These are phyloP conservation scores for Phymatotrichopsis omnivora DNA, from an alignment of 2,329 filamentous ascomycete genomes.

Conservation along the genomic window DNA sequence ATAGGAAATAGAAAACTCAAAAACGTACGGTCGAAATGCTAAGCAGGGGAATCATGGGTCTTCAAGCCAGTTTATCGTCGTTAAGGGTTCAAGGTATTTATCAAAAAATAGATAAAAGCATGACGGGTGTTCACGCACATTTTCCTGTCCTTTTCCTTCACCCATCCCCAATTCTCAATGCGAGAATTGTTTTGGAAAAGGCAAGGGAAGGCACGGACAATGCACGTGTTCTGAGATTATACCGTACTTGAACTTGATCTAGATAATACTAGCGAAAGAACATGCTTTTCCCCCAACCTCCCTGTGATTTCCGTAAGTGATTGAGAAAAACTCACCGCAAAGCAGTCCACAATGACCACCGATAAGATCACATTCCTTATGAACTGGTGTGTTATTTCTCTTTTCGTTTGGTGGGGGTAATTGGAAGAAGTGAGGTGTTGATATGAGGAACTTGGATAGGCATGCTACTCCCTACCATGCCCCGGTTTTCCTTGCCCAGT, in stretches of 20 bases:
- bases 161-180: slow-evolving; percentile 12
- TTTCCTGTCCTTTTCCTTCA: slow-evolving; percentile 8
- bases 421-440: slow-evolving; percentile 4
- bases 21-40: slow-evolving; percentile 4
- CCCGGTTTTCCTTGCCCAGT: slow-evolving; percentile 65
- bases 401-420: slow-evolving; percentile 7
- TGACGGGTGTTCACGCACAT: slow-evolving; percentile 36
- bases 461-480: slow-evolving; percentile 74
- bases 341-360: slow-evolving; percentile 50
- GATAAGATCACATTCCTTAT: slow-evolving; percentile 78
- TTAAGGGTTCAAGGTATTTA: slow-evolving; percentile 40
- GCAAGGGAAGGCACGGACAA: slow-evolving; percentile 32
- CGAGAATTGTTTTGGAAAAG: slow-evolving; percentile 17
- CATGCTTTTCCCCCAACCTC: slow-evolving; percentile 55
- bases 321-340: slow-evolving; percentile 33
- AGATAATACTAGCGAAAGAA: slow-evolving; percentile 79
- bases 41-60: slow-evolving; percentile 6
- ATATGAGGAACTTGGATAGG: slow-evolving; percentile 44
- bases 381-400: slow-evolving; percentile 55
- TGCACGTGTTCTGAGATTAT: slow-evolving; percentile 57
- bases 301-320: slow-evolving; percentile 22
- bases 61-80: slow-evolving; percentile 29
- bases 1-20: slow-evolving; percentile 1
- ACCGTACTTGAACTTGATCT: slow-evolving; percentile 73
- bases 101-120: slow-evolving; percentile 35